Evolutionary conservation across 495 filamentous ascomycete species (phyloP), one percentile per base, ranked within the genome.

Genomic region (Friedmanniomyces simplex): DNA sequence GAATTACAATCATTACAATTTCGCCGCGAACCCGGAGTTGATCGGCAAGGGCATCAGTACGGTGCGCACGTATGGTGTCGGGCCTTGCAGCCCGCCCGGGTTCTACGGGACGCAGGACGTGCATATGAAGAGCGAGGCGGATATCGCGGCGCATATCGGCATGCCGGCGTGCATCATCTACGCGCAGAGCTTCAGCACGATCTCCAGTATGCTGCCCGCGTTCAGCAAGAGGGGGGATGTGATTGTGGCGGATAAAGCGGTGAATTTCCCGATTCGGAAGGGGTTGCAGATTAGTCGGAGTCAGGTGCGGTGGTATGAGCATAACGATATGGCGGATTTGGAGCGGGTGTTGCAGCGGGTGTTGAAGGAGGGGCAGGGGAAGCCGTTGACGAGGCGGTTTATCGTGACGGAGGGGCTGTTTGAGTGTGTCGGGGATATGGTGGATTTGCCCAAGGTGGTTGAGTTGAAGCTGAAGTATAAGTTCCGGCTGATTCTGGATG

Each of bases 21-120:
- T 99, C 65, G 86, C 91, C 60, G 82, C 80, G 22, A 95, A 95
- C 68, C 90, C 96, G 56, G 78, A 82, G 10, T 80, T 99, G 63
- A 96, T 95, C 67, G 89, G 96, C 53, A 90, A 94, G 67, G 93
- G 91, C 0, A 88, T 97, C 60, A 85, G 89, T 66, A 93, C 91
- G 6, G 79, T 99, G 24, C 87, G 91, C 50, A 91, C 84, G 57
- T 97, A 99, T 65, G 93, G 93, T 42, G 94, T 97, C 36, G 93
- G 93, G 21, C 90, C 93, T 51, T 99, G 93, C 71, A 90, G 91
- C 34, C 93, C 93, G 1, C 91, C 93, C 14, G 89, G 91, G 36
- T 99, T 99, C 74, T 99, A 99, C 74, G 93, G 90, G 52, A 97
- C 88, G 24, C 94, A 99, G 68, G 93, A 99, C 73, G 90, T 99